Conservation (phyloP, 305 asterid genomes). For the Coffea humblotiana region DNA sequence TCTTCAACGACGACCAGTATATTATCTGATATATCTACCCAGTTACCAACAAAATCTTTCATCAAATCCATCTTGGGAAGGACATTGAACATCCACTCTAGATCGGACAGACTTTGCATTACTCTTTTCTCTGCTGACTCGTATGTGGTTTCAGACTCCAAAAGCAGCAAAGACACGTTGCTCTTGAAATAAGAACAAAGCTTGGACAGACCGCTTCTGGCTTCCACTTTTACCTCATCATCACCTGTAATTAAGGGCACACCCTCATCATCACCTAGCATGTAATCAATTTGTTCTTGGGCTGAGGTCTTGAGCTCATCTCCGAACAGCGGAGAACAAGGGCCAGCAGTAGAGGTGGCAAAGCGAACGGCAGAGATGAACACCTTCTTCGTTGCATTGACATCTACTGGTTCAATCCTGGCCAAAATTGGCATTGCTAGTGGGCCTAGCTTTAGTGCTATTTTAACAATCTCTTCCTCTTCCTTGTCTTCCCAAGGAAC, state of each 20-base stretch:
- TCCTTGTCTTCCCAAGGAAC: slow-evolving; percentile 53
- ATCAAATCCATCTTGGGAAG: slow-evolving; percentile 60
- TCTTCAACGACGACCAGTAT: slow-evolving; percentile 37
- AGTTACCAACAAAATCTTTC: slow-evolving; percentile 57
- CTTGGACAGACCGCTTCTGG: slow-evolving; percentile 44
- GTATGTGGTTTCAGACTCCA: slow-evolving; percentile 26
- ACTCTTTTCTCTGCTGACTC: slow-evolving; percentile 31
- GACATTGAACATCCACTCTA: slow-evolving; percentile 71
- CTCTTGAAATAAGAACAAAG: slow-evolving; percentile 45
- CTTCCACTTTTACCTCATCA: slow-evolving; percentile 55
- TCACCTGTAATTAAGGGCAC: slow-evolving; percentile 49
- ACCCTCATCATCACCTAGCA: slow-evolving; percentile 65
- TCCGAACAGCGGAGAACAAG: slow-evolving; percentile 50
- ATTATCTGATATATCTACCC: slow-evolving; percentile 51
- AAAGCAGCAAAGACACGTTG: slow-evolving; percentile 38
- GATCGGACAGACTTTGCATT: slow-evolving; percentile 41
- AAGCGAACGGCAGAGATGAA: slow-evolving; percentile 62
- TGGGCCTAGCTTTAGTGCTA: slow-evolving; percentile 33
- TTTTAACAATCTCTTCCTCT: slow-evolving; percentile 37
- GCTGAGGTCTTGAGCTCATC: slow-evolving; percentile 64
- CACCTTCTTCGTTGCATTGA: slow-evolving; percentile 47
- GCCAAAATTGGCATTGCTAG: slow-evolving; percentile 49
- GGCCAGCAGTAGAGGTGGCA: slow-evolving; percentile 49
- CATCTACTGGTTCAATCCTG: slow-evolving; percentile 44
- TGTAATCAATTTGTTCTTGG: slow-evolving; percentile 77